A percentile compares a stretch with the other conserved stretches of the same genome.
Evolutionary conservation across 495 filamentous ascomycete species (phyloP).

Genomic region (Xylaria intraflava): DNA sequence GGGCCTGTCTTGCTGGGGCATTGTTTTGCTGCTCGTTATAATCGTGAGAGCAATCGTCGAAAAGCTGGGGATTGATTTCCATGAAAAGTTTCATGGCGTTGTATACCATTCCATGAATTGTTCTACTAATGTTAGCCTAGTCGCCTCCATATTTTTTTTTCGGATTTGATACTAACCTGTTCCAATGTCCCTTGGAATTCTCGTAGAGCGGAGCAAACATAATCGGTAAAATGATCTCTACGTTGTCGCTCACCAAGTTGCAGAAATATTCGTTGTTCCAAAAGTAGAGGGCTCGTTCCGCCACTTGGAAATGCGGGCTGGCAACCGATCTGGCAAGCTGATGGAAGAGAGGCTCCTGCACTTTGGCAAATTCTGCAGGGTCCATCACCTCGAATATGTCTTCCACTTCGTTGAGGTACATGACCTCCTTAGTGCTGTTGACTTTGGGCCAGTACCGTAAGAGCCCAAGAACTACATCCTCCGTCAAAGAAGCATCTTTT

Average conservation of each 20-base stretch:
- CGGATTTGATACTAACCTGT: conserved; percentile 59
- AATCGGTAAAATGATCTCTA: conserved; percentile 94
- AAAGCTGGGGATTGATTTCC: conserved; percentile 98
- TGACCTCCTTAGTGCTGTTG: conserved; percentile 99
- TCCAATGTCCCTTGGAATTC: conserved; percentile 99
- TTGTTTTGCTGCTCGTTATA: conserved; percentile 96
- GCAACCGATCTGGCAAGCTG: conserved; percentile 97
- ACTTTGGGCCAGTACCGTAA: conserved; percentile 98
- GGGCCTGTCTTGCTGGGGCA: conserved; percentile 67
- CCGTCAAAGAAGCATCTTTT: conserved; percentile 93
- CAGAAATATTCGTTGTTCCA: conserved; percentile 99
- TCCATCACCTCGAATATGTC: conserved; percentile 99
- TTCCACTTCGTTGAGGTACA: conserved; percentile 99
- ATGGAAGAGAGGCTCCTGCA: conserved; percentile 94
- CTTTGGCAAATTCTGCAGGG: conserved; percentile 95
- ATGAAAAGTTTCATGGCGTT: conserved; percentile 99
- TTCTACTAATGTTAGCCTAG: conserved; percentile 47
- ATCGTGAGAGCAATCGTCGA: conserved; percentile 96
- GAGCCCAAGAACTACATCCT: conserved; percentile 95
- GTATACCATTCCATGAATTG: conserved; percentile 99
- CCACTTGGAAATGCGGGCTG: conserved; percentile 98
- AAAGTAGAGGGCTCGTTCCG: conserved; percentile 95
- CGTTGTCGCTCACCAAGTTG: conserved; percentile 98
- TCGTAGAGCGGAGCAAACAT: conserved; percentile 99
- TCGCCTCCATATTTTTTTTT: background rate